Conservation (phyloP, 352 stramenopile genomes). For the Pythium biforme region DNA sequence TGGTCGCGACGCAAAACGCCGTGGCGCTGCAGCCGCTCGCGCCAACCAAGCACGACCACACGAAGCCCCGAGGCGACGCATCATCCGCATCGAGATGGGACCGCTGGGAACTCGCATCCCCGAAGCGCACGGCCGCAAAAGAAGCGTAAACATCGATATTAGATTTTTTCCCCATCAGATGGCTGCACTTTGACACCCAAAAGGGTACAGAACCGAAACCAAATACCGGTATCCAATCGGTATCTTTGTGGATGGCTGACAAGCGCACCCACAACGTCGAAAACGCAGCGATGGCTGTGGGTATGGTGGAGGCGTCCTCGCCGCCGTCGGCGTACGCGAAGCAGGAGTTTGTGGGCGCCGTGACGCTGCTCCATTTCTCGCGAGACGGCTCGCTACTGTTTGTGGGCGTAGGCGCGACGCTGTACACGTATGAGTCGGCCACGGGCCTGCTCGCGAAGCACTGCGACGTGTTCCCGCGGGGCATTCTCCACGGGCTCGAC, state of each 20-base stretch:
- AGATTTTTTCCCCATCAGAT: slow-evolving; percentile 5
- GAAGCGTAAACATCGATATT: slow-evolving; percentile 14
- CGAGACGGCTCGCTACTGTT: slow-evolving; percentile 66
- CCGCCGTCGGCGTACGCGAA: slow-evolving; percentile 36
- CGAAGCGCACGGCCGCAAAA: slow-evolving; percentile 19
- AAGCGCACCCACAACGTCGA: slow-evolving; percentile 14
- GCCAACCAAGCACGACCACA: slow-evolving; percentile 1
- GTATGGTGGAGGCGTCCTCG: neutral
- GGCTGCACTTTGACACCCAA: slow-evolving; percentile 17
- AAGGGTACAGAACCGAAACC: slow-evolving; percentile 9
- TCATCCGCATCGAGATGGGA: slow-evolving; percentile 20
- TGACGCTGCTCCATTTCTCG: slow-evolving; percentile 81
- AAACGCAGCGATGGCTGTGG: neutral
- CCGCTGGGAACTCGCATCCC: slow-evolving; percentile 26
- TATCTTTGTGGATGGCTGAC: slow-evolving; percentile 23
- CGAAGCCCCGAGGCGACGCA: neutral
- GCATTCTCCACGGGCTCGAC: slow-evolving; percentile 78
- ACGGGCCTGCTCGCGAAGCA: slow-evolving; percentile 46
- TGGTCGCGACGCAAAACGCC: slow-evolving; percentile 15
- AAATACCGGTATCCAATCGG: slow-evolving; percentile 19
- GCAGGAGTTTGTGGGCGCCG: slow-evolving; percentile 76
- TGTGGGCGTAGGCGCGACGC: slow-evolving; percentile 57
- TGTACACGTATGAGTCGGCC: slow-evolving; percentile 65
- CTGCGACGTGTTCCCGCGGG: slow-evolving; percentile 49
- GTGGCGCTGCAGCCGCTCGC: slow-evolving; percentile 15